Evolutionary conservation across 2,329 filamentous ascomycete genomes (phyloP).

Genomic region (Aspergillus clavatus): DNA sequence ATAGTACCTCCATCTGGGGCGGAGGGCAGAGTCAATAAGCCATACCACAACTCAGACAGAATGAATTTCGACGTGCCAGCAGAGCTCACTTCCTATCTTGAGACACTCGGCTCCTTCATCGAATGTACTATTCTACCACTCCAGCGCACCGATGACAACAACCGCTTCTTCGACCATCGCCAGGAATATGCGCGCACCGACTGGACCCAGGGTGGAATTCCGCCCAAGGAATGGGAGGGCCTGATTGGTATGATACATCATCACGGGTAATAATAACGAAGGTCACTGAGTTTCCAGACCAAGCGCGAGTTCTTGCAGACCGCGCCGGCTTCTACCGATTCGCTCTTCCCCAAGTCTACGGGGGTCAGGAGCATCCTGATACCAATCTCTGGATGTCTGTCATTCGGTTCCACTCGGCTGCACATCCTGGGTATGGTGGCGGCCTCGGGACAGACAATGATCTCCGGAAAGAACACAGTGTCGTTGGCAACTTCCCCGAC

Average conservation of each 20-base stretch:
- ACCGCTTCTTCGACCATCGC: constrained; percentile 62
- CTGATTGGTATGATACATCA: constrained; percentile 36
- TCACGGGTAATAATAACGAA: neutral
- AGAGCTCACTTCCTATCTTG: constrained; percentile 47
- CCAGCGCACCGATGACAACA: constrained; percentile 53
- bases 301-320: constrained; percentile 51
- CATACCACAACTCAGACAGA: constrained; percentile 4
- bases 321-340: constrained; percentile 58
- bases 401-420: constrained; percentile 56
- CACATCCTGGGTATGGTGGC: constrained; percentile 37
- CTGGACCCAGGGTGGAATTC: constrained; percentile 55
- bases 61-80: constrained; percentile 56
- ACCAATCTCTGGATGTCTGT: constrained; percentile 61
- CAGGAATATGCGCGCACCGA: constrained; percentile 59
- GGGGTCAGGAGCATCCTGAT: constrained; percentile 41
- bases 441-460: constrained; percentile 60
- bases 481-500: constrained; percentile 60
- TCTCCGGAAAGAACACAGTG: constrained; percentile 59
- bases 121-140: constrained; percentile 39
- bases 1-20: neutral
- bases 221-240: constrained; percentile 55
- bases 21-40: no score
- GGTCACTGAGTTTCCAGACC: constrained; percentile 13
- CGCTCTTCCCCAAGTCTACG: constrained; percentile 52
- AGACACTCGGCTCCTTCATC: constrained; percentile 55